Conservation (phyloP, 148 eudicot species). For the Fallopia convolvulus region DNA sequence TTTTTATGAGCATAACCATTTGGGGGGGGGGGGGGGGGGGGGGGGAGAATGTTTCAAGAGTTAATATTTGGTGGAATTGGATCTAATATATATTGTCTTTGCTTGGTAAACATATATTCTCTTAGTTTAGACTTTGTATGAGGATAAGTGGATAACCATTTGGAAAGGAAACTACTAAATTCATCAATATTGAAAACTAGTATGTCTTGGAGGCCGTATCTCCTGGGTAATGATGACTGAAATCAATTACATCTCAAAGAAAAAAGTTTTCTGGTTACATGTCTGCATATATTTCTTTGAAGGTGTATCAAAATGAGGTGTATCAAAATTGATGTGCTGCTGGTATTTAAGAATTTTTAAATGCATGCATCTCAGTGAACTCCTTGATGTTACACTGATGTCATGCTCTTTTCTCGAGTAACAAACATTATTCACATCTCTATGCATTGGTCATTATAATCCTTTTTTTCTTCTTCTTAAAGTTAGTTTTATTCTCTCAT, state of each 20-base stretch:
- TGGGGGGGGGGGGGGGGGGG: too few relatives aligned
- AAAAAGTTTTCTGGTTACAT: neutral
- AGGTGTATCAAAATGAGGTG: slow-evolving; percentile 5
- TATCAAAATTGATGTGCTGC: neutral
- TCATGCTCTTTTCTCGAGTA: neutral
- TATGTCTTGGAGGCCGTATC: neutral
- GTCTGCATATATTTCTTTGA: neutral
- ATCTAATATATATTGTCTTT: neutral
- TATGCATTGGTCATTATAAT: neutral
- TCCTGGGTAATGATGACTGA: neutral
- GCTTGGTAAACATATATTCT: neutral
- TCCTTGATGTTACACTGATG: neutral
- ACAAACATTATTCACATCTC: neutral
- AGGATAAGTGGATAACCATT: neutral
- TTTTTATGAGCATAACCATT: neutral
- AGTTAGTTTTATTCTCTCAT: neutral
- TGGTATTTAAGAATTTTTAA: neutral
- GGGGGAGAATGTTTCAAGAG: too few relatives aligned
- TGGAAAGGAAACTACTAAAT: neutral
- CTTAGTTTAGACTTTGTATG: neutral
- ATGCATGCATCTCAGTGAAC: neutral
- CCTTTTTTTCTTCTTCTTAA: neutral
- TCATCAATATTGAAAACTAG: neutral
- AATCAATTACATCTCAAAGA: neutral
- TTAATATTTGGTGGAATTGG: neutral